Percentiles rank a stretch among this genome's conserved stretches.
Evolutionary conservation across 768 basidiomycete species (phyloP).

Genomic region (Psilocybe sp.): DNA sequence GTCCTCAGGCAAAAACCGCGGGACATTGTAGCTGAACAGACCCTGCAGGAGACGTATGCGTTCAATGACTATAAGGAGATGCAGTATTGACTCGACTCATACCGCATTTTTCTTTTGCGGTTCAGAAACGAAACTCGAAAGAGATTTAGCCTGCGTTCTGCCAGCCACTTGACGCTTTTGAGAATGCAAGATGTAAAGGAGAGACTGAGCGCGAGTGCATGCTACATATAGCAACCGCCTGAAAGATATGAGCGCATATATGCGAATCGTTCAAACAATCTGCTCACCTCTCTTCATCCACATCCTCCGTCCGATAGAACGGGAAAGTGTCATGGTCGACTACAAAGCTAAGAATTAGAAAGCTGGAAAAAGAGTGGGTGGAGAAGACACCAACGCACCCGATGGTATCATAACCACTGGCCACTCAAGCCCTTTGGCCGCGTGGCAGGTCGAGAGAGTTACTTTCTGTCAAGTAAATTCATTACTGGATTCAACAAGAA

Average conservation of each 20-base stretch:
- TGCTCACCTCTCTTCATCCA: slow-evolving; percentile 74
- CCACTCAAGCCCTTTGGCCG: slow-evolving; percentile 92
- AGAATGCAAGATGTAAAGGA: slow-evolving; percentile 59
- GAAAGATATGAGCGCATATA: slow-evolving; percentile 4
- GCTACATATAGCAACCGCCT: slow-evolving; percentile 88
- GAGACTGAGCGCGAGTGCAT: slow-evolving; percentile 78
- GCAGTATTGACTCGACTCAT: slow-evolving; percentile 10
- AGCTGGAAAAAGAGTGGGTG: not conserved
- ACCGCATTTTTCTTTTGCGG: slow-evolving; percentile 43
- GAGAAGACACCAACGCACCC: slow-evolving; percentile 32
- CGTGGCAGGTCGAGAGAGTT: slow-evolving; percentile 82
- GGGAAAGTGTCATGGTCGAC: slow-evolving; percentile 78
- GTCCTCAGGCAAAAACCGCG: slow-evolving; percentile 40
- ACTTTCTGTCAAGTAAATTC: slow-evolving; percentile 54
- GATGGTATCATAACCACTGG: slow-evolving; percentile 82
- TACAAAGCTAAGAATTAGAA: slow-evolving; percentile 19
- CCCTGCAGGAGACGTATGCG: slow-evolving; percentile 16
- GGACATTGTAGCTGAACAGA: slow-evolving; percentile 42
- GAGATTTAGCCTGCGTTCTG: slow-evolving; percentile 43
- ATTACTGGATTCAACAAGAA: not conserved
- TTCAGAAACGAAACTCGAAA: slow-evolving; percentile 58
- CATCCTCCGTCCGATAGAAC: slow-evolving; percentile 68
- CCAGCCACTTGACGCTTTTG: slow-evolving; percentile 51
- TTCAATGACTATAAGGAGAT: not conserved
- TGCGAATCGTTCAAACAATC: not conserved